Conservation (phyloP, 768 basidiomycete species). For the Trametes maxima region DNA sequence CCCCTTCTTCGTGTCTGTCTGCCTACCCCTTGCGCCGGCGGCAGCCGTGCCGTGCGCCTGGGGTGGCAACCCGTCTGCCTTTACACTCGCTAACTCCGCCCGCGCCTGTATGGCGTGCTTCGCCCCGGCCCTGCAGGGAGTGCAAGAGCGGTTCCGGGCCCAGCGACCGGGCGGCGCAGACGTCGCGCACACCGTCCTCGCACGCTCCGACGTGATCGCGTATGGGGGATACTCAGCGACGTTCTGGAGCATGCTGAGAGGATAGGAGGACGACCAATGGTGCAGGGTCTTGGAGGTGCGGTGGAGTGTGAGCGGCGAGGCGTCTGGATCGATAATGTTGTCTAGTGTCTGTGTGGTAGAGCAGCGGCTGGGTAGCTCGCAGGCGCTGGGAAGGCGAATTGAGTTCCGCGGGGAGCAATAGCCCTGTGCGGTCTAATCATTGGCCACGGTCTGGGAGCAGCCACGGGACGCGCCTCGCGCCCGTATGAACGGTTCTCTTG, state of each 20-base stretch:
- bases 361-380: not conserved
- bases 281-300: too few species aligned
- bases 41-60: conserved; percentile 8
- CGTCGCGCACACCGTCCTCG: conserved; percentile 44
- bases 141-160: conserved; percentile 37
- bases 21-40: conserved; percentile 1
- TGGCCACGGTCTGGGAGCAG: conserved; percentile 7
- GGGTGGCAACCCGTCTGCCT: conserved; percentile 17
- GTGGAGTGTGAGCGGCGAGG: conserved; percentile 1
- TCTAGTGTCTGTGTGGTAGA: not conserved
- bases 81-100: conserved; percentile 6
- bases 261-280: not conserved
- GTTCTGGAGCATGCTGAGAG: conserved; percentile 32
- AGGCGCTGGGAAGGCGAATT: not conserved
- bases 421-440: conserved; percentile 1
- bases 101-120: not conserved
- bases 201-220: conserved; percentile 43
- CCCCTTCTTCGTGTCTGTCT: too few species aligned
- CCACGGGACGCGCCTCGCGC: conserved; percentile 24
- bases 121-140: conserved; percentile 34
- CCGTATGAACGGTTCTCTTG: conserved; percentile 10
- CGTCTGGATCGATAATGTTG: not conserved
- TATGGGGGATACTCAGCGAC: conserved; percentile 44
- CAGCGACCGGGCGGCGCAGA: conserved; percentile 32
- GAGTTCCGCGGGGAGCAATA: conserved; percentile 3